Evolutionary conservation across 2,329 filamentous ascomycete species (phyloP).

Genomic region (Orbilia blumenaviensis): DNA sequence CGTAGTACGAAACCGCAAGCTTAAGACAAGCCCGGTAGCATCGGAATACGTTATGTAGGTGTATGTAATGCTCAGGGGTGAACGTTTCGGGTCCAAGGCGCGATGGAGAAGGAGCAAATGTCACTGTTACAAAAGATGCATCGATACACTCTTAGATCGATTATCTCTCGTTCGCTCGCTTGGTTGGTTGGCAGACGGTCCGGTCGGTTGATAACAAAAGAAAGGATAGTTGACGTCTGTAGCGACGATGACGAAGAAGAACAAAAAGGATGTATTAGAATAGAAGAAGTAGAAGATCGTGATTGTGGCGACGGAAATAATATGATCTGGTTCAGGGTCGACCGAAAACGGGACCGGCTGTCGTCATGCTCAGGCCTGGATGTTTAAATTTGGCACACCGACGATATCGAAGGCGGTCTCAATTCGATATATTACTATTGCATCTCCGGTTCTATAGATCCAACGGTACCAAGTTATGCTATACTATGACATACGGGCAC

Average conservation of each 20-base stretch:
- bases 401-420: background rate
- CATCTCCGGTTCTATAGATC: no score
- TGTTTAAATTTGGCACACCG: background rate
- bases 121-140: background rate
- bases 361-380: conserved; percentile 16
- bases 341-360: conserved; percentile 5
- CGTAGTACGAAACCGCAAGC: conserved; percentile 13
- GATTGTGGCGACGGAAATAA: conserved; percentile 15
- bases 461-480: no score
- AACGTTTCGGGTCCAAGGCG: background rate
- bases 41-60: conserved; percentile 9
- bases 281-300: background rate
- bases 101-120: conserved; percentile 7
- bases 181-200: no score
- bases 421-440: background rate
- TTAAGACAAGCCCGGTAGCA: conserved; percentile 14
- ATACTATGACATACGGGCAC: background rate
- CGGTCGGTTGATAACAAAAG: no score
- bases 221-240: no score
- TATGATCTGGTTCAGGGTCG: background rate
- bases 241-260: background rate
- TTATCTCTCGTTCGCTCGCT: no score
- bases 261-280: background rate
- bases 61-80: conserved; percentile 14
- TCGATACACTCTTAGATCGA: no score